phyloP scores from a whole-genome alignment of 1,284 basidiomycete genomes.

The Pseudozyma flocculosa region DNA sequence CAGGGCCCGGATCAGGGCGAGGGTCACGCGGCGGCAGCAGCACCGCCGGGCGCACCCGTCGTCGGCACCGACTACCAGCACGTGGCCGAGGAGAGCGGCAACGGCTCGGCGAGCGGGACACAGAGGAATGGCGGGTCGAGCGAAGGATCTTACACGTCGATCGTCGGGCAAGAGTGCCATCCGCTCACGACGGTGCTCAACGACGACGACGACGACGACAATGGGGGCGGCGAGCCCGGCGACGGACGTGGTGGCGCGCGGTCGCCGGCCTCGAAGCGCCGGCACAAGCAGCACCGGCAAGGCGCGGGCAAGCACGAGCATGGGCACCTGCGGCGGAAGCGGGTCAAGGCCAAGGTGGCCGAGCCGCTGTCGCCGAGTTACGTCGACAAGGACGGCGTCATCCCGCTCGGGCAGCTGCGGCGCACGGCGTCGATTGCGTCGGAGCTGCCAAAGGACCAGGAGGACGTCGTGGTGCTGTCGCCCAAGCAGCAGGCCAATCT shows the following conservation, averaged over 20 bases:
- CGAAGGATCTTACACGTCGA: not conserved
- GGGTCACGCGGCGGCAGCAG: too few relatives aligned
- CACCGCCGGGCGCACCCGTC: too few relatives aligned
- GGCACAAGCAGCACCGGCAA: too few relatives aligned
- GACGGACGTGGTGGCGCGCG: not conserved
- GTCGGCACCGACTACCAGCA: too few relatives aligned
- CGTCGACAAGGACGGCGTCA: slow-evolving; percentile 26
- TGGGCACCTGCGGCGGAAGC: not conserved
- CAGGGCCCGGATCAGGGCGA: too few relatives aligned
- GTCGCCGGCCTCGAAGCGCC: too few relatives aligned
- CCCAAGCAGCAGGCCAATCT: slow-evolving; percentile 51
- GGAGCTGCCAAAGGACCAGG: slow-evolving; percentile 39
- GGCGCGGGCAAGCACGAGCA: not conserved
- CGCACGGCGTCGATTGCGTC: slow-evolving; percentile 49
- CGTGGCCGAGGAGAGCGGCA: too few relatives aligned
- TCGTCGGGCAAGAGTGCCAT: not conserved
- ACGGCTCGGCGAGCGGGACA: too few relatives aligned
- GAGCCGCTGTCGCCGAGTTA: slow-evolving; percentile 9
- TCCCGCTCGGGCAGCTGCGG: slow-evolving; percentile 32
- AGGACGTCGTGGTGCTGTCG: slow-evolving; percentile 50
- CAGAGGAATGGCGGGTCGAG: not conserved
- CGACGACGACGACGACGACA: slow-evolving; percentile 6
- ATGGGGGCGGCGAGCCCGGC: not conserved
- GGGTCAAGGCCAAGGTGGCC: not conserved
- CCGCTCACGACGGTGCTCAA: slow-evolving; percentile 3